Conservation (phyloP, 2,329 filamentous ascomycete species). For the Phyllosticta ampelicida region DNA sequence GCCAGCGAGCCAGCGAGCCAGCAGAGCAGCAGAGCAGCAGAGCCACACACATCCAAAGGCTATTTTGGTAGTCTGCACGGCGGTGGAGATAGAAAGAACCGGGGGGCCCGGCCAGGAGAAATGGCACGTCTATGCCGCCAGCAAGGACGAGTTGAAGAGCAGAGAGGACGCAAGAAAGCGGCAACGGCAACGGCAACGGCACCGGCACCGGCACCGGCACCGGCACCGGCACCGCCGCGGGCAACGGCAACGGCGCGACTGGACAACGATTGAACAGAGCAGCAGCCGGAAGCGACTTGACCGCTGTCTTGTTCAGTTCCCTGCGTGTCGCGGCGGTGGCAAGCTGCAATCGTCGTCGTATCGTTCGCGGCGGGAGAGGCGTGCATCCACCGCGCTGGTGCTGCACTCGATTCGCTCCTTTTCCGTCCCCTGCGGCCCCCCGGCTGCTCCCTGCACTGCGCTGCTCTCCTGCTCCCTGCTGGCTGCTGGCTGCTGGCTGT, state of each 20-base stretch:
- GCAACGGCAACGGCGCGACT: no score
- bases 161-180: background rate
- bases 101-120: background rate
- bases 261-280: no score
- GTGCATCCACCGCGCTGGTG: background rate
- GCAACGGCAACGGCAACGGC: no score
- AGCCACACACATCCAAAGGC: background rate
- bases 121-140: background rate
- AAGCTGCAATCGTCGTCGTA: background rate
- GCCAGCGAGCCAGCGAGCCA: no score
- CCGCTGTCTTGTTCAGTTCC: no score
- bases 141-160: background rate
- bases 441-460: background rate
- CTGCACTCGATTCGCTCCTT: background rate
- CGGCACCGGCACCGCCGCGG: no score
- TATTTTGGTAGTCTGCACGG: background rate
- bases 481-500: background rate
- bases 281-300: no score
- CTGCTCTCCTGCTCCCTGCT: background rate
- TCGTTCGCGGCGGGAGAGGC: background rate
- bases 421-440: background rate
- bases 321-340: no score
- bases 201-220: no score
- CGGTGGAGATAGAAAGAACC: constrained; percentile 2
- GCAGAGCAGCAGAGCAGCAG: no score